A percentile compares a stretch with the other conserved stretches of the same genome.
Conservation (phyloP, 2,329 filamentous ascomycete species). For the Scedosporium dehoogii region DNA sequence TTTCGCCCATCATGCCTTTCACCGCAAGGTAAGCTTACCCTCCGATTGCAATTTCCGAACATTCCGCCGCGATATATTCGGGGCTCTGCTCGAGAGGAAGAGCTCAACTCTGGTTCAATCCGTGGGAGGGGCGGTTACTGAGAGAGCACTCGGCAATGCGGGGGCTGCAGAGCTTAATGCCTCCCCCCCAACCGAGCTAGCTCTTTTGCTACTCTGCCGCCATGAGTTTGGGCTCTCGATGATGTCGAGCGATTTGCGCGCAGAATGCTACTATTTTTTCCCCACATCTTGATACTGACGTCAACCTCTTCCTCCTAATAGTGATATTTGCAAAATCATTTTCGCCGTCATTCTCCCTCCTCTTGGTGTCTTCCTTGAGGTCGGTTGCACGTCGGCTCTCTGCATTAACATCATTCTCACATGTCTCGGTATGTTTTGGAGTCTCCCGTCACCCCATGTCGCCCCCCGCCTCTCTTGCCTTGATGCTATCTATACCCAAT, state of each 20-base stretch:
- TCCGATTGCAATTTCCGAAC: not conserved
- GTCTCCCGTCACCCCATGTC: not conserved
- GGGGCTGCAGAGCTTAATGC: not conserved
- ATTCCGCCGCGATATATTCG: not conserved
- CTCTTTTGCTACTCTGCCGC: no score
- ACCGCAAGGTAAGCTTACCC: conserved; percentile 40
- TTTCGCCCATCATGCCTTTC: conserved; percentile 41
- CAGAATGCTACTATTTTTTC: no score
- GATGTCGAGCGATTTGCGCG: no score
- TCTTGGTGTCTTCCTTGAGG: conserved; percentile 89
- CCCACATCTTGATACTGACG: no score
- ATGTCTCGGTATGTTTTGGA: conserved; percentile 44
- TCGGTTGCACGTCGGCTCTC: conserved; percentile 76
- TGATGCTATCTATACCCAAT: not conserved
- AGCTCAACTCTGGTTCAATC: not conserved
- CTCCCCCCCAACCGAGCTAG: no score
- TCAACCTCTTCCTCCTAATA: conserved; percentile 10
- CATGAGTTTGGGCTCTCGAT: no score
- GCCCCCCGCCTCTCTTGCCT: not conserved
- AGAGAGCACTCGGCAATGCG: not conserved
- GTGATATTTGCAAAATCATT: conserved; percentile 60
- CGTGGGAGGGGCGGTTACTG: no score
- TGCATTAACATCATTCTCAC: conserved; percentile 90
- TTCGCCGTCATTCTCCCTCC: conserved; percentile 84
- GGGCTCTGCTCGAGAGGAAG: not conserved